Evolutionary conservation across 2,329 filamentous ascomycete species (phyloP), one percentile per base, ranked within the genome.

Genomic region (Fusarium sublunatum): DNA sequence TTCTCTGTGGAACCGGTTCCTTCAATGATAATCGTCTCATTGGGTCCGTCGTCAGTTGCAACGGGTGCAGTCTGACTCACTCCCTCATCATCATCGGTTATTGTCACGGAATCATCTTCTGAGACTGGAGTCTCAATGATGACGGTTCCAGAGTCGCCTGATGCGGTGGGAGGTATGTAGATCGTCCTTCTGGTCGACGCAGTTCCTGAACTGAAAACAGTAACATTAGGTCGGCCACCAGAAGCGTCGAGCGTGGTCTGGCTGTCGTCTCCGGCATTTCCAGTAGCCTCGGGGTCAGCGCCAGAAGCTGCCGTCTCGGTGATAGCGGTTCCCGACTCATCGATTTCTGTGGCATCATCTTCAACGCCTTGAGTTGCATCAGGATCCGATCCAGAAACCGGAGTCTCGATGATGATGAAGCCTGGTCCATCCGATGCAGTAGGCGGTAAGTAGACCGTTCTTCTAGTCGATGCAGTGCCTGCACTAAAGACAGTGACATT

Each of bases 91-190:
- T 10, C 13, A 12, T 41, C 10, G 12, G 44, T 55, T 11, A 8
- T 25, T 9, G 41, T 28, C 7, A 11, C 19, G 15, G 32, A 13
- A 6, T 12, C 40, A 12, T 10, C 36, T 4, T 26, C 39, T 5
- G 39, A 28, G 4, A 28, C 38, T n/a, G 35, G 26, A 12, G 46
- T 40, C 7, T 40, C 46, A 7, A 49, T 40, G 2, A 50, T 3
- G 2, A 61, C 13, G 1, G 58, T 63, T 1, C 52, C 59, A 5
- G 58, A 25, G 1, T 62, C 34, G 0, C 43, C 58, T 1, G 46
- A 41, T 2, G 26, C 43, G 4, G 44, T 31, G 12, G 29, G 54
- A 6, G 43, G 34, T 2, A 59, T 13, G 9, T 61, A 61, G 3
- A 53, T 15, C 8, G 48, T 61, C 4, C 38, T 15, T 5, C 25